A percentile compares a stretch with the other conserved stretches of the same genome.
Conservation (phyloP, 2,329 filamentous ascomycete species). For the Neofusicoccum cordaticola region DNA sequence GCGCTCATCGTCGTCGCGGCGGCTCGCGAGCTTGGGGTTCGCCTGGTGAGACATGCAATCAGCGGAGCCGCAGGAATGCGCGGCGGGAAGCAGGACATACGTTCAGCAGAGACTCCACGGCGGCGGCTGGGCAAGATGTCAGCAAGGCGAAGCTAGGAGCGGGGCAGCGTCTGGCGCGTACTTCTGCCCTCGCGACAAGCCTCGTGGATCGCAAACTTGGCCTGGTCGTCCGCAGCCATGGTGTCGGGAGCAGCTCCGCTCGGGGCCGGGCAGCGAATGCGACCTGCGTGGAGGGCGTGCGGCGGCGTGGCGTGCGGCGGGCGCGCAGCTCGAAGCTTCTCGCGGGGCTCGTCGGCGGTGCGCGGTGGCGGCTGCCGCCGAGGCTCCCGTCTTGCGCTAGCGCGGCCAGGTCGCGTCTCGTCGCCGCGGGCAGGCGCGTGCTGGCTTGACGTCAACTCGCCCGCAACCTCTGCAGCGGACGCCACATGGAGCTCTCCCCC, state of each 20-base stretch:
- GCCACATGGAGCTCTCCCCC: conserved; percentile 13
- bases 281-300: neutral
- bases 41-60: conserved; percentile 49
- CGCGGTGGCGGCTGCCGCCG: neutral
- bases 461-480: conserved; percentile 12
- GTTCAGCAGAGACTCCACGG: conserved; percentile 72
- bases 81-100: conserved; percentile 46
- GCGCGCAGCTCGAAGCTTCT: neutral
- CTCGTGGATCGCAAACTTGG: conserved; percentile 81
- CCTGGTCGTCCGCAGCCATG: conserved; percentile 29
- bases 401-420: conserved; percentile 3
- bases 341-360: neutral
- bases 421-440: neutral
- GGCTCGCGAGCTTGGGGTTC: conserved; percentile 73
- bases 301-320: neutral
- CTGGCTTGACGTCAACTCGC: conserved; percentile 7
- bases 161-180: conserved; percentile 43
- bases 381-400: neutral
- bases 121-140: conserved; percentile 50
- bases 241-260: neutral
- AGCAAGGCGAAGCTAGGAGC: conserved; percentile 15
- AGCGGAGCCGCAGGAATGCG: neutral
- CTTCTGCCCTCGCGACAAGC: conserved; percentile 82
- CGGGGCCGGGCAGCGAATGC: neutral
- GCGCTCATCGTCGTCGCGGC: conserved; percentile 80